These are phyloP conservation scores for Borovskyia barvae DNA, from an alignment of 208 protist species.

Conservation along the genomic window DNA sequence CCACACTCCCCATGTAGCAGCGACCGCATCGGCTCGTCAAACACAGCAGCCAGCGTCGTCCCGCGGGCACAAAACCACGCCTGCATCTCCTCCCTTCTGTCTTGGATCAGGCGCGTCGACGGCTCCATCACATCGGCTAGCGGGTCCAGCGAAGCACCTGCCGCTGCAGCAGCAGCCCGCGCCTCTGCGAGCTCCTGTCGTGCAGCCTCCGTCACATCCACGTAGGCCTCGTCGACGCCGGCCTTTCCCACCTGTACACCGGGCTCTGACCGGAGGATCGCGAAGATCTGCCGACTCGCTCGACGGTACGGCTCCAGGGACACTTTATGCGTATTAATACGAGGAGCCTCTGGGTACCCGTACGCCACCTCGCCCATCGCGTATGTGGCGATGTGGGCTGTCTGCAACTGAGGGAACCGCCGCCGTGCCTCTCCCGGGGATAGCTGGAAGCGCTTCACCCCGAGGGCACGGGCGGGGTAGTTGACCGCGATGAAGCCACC, in stretches of 20 bases:
- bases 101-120: conserved; percentile 49
- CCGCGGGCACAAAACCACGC: conserved; percentile 41
- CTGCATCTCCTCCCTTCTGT: conserved; percentile 48
- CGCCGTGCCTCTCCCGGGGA: conserved; percentile 39
- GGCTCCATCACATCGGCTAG: conserved; percentile 52
- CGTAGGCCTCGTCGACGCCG: conserved; percentile 86
- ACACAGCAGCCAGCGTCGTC: conserved; percentile 47
- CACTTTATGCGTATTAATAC: conserved; percentile 64
- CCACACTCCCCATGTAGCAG: conserved; percentile 28
- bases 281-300: conserved; percentile 71
- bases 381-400: conserved; percentile 60
- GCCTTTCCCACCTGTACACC: conserved; percentile 67
- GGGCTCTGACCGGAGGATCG: conserved; percentile 47
- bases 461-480: conserved; percentile 78
- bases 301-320: conserved; percentile 81
- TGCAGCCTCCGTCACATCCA: conserved; percentile 83
- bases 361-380: conserved; percentile 51
- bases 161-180: conserved; percentile 5
- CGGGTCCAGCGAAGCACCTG: conserved; percentile 13
- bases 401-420: conserved; percentile 50
- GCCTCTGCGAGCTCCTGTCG: conserved; percentile 33
- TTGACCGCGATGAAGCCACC: conserved; percentile 89
- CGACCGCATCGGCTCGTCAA: conserved; percentile 52
- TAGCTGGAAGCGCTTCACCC: conserved; percentile 61
- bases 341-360: conserved; percentile 38